Evolutionary conservation across 2,329 filamentous ascomycete species (phyloP).

Genomic region (Cadophora sp.): DNA sequence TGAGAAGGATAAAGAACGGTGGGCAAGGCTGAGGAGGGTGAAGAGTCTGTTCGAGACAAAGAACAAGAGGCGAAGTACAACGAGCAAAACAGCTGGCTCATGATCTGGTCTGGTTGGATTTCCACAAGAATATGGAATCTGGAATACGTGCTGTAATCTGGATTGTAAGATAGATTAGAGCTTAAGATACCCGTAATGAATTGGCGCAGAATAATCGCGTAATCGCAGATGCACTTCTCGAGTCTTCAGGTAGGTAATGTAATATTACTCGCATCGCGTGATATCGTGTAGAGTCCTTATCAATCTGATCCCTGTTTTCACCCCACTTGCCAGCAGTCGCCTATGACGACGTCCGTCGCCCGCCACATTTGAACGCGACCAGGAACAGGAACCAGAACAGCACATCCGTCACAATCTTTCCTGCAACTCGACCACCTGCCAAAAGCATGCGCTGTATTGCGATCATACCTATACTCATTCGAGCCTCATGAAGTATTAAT

Average conservation of each 20-base stretch:
- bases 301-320: neutral
- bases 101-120: conserved; percentile 13
- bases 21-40: conserved; percentile 73
- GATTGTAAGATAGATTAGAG: conserved; percentile 13
- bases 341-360: conserved; percentile 26
- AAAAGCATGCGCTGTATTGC: neutral
- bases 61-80: conserved; percentile 50
- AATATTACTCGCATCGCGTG: neutral
- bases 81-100: conserved; percentile 17
- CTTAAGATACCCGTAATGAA: conserved; percentile 24
- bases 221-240: neutral
- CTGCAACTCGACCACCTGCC: neutral
- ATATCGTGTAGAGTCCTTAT: conserved; percentile 21
- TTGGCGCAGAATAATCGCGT: neutral
- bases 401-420: neutral
- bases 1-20: conserved; percentile 74
- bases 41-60: conserved; percentile 76
- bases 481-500: conserved; percentile 29
- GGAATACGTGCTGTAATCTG: neutral
- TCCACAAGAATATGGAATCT: too few relatives aligned
- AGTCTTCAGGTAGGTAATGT: neutral
- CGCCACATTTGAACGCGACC: conserved; percentile 15
- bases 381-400: neutral
- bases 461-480: neutral
- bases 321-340: conserved; percentile 14